phyloP scores from a whole-genome alignment of 2,329 filamentous ascomycete genomes.

The Keithomyces neogunnii region DNA sequence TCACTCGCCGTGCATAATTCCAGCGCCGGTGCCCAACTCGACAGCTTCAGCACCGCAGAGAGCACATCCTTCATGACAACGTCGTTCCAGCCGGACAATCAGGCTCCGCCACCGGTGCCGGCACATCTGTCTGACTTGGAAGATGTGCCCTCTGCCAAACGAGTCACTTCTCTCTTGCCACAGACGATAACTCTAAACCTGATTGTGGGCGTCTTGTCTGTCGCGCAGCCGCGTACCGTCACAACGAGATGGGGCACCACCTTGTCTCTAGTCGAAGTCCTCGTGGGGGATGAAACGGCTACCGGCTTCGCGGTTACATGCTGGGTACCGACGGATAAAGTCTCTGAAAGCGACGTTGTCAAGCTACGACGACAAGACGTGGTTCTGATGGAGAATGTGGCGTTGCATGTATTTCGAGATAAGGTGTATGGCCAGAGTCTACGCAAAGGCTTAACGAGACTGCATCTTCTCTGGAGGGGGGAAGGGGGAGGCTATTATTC shows the following conservation, averaged over 20 bases:
- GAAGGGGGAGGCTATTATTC: constrained; percentile 47
- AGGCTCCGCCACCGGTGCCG: constrained; percentile 16
- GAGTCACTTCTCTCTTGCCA: constrained; percentile 60
- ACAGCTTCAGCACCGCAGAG: constrained; percentile 16
- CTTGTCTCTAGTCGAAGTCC: constrained; percentile 63
- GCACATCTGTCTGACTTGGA: constrained; percentile 46
- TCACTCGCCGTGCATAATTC: constrained; percentile 63
- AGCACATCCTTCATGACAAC: constrained; percentile 14
- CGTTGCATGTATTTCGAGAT: constrained; percentile 63
- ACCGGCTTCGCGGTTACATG: constrained; percentile 76
- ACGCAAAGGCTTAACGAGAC: constrained; percentile 58
- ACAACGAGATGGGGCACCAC: constrained; percentile 54
- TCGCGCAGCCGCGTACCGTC: constrained; percentile 59
- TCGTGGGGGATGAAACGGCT: constrained; percentile 78
- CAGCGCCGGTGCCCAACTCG: constrained; percentile 43
- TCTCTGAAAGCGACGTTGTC: constrained; percentile 23
- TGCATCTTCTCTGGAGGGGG: constrained; percentile 56
- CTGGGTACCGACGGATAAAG: constrained; percentile 54
- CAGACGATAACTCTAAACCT: constrained; percentile 78
- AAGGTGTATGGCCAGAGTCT: constrained; percentile 82
- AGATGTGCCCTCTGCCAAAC: constrained; percentile 58
- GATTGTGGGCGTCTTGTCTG: constrained; percentile 69
- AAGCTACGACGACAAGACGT: constrained; percentile 63
- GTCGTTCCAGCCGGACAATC: constrained; percentile 4
- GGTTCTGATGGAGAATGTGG: constrained; percentile 71